These are phyloP conservation scores for Urochloa ruziziensis DNA, from an alignment of 176 grass and related monocot genomes.

Conservation along the genomic window DNA sequence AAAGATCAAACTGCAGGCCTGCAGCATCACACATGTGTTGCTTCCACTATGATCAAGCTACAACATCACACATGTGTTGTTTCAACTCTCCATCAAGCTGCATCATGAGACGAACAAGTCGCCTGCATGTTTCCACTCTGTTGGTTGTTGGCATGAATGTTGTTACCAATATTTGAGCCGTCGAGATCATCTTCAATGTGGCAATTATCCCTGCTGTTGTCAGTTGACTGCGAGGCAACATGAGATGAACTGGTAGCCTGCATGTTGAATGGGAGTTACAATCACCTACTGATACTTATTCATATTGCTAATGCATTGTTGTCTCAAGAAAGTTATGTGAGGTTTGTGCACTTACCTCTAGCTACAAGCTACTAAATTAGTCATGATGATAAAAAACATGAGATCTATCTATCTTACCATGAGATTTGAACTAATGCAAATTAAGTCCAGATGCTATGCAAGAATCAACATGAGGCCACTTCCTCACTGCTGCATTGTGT, in stretches of 20 bases:
- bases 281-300: not conserved
- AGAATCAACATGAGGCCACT: no score
- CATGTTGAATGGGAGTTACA: not conserved
- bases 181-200: not conserved
- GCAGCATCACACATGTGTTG: no score
- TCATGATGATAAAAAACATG: no score
- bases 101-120: not conserved
- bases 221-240: not conserved
- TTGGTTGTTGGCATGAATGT: not conserved
- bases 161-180: not conserved
- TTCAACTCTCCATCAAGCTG: no score
- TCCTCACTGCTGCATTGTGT: no score
- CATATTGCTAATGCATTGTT: no score
- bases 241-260: not conserved
- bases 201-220: not conserved
- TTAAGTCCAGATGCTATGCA: not conserved
- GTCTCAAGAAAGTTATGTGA: no score
- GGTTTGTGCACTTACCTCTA: no score
- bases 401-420: not conserved
- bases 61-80: no score
- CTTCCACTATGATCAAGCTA: not conserved
- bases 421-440: not conserved
- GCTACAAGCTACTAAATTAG: no score
- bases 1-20: not conserved
- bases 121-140: not conserved